A percentile compares a stretch with the other conserved stretches of the same genome.
Conservation (phyloP, 176 grass and related monocot species). For the Tillandsia leiboldiana region DNA sequence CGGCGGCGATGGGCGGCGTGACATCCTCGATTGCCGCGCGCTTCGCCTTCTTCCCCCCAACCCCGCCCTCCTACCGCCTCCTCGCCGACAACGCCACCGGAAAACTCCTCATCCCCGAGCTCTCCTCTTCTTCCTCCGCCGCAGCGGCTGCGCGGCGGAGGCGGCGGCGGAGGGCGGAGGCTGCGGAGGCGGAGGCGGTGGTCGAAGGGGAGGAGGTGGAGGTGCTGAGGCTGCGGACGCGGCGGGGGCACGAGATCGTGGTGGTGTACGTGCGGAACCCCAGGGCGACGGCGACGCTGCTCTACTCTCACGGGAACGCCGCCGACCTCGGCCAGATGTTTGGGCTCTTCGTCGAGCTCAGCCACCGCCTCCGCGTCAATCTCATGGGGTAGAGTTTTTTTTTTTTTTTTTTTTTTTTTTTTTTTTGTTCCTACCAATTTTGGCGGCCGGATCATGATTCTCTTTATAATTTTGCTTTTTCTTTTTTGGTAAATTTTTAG, state of each 20-base stretch:
- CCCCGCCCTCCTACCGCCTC: constrained; percentile 78
- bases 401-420: too few species aligned
- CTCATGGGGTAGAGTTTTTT: constrained; percentile 44
- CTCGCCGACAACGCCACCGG: constrained; percentile 44
- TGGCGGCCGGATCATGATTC: neutral
- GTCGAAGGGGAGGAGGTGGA: constrained; percentile 34
- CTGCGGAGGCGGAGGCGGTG: constrained; percentile 6
- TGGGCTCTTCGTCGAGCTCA: constrained; percentile 59
- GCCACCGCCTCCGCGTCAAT: constrained; percentile 48
- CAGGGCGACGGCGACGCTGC: constrained; percentile 46
- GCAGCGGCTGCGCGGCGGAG: constrained; percentile 14
- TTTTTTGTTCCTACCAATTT: too few species aligned
- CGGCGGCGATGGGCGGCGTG: constrained; percentile 60
- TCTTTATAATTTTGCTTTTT: neutral
- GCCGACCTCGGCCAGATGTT: constrained; percentile 66
- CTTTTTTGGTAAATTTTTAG: neutral
- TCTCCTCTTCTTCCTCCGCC: constrained; percentile 19
- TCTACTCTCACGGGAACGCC: constrained; percentile 69
- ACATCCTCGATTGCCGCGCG: constrained; percentile 78
- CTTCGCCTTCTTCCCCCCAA: constrained; percentile 91
- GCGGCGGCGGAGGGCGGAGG: constrained; percentile 27
- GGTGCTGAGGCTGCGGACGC: constrained; percentile 48
- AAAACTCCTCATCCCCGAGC: constrained; percentile 62
- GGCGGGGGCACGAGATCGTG: constrained; percentile 60
- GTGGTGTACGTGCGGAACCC: constrained; percentile 47